Base-by-base conservation (phyloP, 202 grass and related monocot genomes). In the Brachypodium distachyon region DNA sequence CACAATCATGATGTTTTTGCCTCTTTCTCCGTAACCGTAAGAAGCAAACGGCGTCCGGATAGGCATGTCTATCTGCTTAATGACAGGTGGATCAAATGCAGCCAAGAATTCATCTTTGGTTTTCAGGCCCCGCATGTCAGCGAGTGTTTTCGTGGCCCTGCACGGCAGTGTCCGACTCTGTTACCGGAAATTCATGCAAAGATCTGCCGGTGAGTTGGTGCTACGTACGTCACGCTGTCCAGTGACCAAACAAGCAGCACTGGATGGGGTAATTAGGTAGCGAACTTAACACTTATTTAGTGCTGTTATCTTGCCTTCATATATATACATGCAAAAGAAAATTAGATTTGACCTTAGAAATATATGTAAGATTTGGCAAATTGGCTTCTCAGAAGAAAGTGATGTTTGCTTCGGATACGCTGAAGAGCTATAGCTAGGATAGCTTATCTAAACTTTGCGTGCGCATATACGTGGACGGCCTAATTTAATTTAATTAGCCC, bases 241-340 rank as follows among this genome's bases (percentile, higher is more conserved):
- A 69, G 37, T 34, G 46, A 34, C 77, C 63, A 69, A 69, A 68
- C 37, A 69, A 69, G 37, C 52, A 54, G 21, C 59, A 52, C 63
- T 33, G 34, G 27, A 33, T 68, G 63, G 36, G 62, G 57, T 33
- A 52, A 77, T 64, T 69, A 79, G 76, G 77, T 79, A 79, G 42
- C n/a, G n/a, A 42, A 67, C 47, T 41, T 57, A 23, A 1, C 61
- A 57, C 1, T 55, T 13, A 37, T 2, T 55, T 13, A 37, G 25
- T 34, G 33, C 23, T 53, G 53, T 68, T 68, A 41, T n/a, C n/a
- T 33, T 12, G 22, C 51, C 36, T n/a, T 44, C 60, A 36, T 52
- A 40, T 38, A 36, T 52, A 40, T 38, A 34, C 34, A 56, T 56
- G 49, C 34, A 21, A 38, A 66, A 76, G 18, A 60, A 12, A n/a